These are phyloP conservation scores for Nakazawaea ernobii DNA, from an alignment of 805 yeast species.

Conservation along the genomic window DNA sequence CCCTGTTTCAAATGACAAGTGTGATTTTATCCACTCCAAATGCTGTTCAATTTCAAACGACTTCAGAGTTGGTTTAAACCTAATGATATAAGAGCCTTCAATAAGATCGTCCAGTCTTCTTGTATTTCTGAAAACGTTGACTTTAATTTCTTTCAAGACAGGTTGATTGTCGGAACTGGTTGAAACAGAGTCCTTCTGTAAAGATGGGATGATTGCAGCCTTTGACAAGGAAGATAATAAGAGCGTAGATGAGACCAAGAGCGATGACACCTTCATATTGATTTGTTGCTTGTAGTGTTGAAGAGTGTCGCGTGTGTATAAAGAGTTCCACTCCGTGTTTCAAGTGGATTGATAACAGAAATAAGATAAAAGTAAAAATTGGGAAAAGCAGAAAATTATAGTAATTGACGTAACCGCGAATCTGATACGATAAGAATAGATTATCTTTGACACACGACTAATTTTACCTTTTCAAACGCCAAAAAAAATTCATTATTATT, in stretches of 20 bases:
- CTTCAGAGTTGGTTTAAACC: slow-evolving; percentile 1
- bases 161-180: slow-evolving; percentile 5
- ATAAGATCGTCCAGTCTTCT: slow-evolving; percentile 3
- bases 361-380: too few species aligned
- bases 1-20: not conserved
- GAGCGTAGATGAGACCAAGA: slow-evolving; percentile 20
- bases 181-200: slow-evolving; percentile 15
- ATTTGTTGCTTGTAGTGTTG: not conserved
- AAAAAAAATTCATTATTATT: too few species aligned
- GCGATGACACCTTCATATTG: slow-evolving; percentile 12
- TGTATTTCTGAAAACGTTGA: slow-evolving; percentile 2
- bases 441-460: too few species aligned
- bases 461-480: too few species aligned
- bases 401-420: too few species aligned
- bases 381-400: too few species aligned
- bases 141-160: not conserved
- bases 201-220: slow-evolving; percentile 54
- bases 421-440: not conserved
- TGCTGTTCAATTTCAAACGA: not conserved
- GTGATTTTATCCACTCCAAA: slow-evolving; percentile 2
- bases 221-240: slow-evolving; percentile 27
- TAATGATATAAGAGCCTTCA: slow-evolving; percentile 7
- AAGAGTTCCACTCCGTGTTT: not conserved
- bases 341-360: not conserved
- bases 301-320: too few species aligned